Conservation (phyloP, 169 alveolate species). For the Miamiensis avidus region DNA sequence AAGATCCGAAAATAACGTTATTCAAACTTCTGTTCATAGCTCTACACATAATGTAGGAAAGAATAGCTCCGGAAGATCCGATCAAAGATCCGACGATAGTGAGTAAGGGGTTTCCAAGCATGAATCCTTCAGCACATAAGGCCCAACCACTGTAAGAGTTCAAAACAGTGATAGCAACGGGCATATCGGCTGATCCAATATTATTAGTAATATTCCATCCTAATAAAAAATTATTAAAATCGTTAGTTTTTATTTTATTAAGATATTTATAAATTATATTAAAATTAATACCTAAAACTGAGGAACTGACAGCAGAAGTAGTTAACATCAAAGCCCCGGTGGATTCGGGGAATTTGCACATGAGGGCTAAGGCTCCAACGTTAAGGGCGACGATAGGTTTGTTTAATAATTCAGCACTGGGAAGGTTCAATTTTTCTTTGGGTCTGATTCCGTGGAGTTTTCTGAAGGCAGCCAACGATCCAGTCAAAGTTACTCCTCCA, state of each 20-base stretch:
- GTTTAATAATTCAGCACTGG: constrained; percentile 8
- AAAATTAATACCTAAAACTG: too few species aligned
- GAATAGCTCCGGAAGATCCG: constrained; percentile 95
- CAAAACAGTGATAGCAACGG: constrained; percentile 92
- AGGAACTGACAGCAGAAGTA: constrained; percentile 32
- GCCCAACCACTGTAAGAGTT: constrained; percentile 96
- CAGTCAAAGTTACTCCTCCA: constrained; percentile 94
- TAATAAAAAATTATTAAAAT: too few species aligned
- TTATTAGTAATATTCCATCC: constrained; percentile 90
- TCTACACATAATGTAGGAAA: constrained; percentile 93
- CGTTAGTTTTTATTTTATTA: too few species aligned
- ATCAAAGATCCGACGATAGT: constrained; percentile 94
- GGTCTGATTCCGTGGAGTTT: constrained; percentile 86
- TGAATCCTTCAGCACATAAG: constrained; percentile 92
- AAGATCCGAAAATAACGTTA: constrained; percentile 91
- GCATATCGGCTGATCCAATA: constrained; percentile 96
- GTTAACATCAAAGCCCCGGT: constrained; percentile 27
- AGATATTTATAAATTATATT: too few species aligned
- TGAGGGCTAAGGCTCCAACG: neutral
- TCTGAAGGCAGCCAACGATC: constrained; percentile 93
- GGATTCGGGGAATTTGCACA: constrained; percentile 16
- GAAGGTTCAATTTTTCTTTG: constrained; percentile 58
- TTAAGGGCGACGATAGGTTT: constrained; percentile 5
- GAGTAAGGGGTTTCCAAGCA: constrained; percentile 87
- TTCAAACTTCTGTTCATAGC: constrained; percentile 93